A percentile compares a stretch with the other conserved stretches of the same genome.
Evolutionary conservation across 2,329 filamentous ascomycete species (phyloP).

Genomic region (Fusarium sp.): DNA sequence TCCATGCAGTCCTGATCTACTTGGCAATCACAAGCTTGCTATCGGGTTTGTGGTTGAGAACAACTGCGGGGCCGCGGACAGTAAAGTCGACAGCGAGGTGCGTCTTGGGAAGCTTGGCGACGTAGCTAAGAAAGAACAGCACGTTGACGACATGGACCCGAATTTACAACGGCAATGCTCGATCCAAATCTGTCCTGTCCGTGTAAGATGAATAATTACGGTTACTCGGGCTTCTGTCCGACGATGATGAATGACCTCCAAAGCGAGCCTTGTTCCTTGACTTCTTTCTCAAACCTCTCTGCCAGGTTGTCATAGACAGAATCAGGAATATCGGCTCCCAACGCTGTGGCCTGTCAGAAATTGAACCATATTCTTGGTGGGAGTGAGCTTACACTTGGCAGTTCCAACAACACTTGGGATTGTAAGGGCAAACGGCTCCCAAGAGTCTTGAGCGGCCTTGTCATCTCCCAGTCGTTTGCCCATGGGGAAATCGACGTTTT

Average conservation of each 20-base stretch:
- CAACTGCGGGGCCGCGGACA: background rate
- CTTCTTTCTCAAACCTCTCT: slow-evolving; percentile 20
- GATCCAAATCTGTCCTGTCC: background rate
- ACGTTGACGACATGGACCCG: background rate
- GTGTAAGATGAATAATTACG: too few relatives aligned
- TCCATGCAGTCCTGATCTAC: background rate
- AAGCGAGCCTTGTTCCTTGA: slow-evolving; percentile 1
- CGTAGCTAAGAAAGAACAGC: background rate
- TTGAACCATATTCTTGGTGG: background rate
- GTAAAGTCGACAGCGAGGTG: background rate
- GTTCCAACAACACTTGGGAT: slow-evolving; percentile 6
- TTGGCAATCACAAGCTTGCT: background rate
- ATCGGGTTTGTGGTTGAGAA: background rate
- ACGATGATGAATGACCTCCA: slow-evolving; percentile 2
- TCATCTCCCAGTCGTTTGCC: slow-evolving; percentile 4
- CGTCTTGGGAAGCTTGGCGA: background rate
- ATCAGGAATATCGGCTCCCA: background rate
- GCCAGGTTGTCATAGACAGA: background rate
- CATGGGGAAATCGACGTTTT: slow-evolving; percentile 10
- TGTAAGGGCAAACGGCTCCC: slow-evolving; percentile 11
- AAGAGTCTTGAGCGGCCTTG: background rate
- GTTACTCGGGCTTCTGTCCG: slow-evolving; percentile 2
- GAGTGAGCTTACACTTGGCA: background rate
- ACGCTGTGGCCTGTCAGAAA: background rate
- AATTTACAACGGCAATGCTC: background rate